Evolutionary conservation across 176 grass and related monocot genomes (phyloP).

Genomic region (Zizania latifolia): DNA sequence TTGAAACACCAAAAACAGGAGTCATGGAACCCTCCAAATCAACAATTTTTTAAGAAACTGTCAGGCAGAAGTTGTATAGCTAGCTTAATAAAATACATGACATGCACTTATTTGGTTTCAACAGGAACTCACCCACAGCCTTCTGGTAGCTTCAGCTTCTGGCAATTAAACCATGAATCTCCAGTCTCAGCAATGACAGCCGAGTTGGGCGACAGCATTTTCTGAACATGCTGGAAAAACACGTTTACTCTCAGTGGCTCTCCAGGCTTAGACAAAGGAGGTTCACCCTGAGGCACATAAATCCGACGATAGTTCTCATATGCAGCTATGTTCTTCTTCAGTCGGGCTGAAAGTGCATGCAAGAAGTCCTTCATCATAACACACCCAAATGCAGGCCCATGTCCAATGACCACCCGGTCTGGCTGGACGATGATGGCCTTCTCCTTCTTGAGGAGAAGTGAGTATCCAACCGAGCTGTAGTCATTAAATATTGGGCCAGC

Average conservation of each 20-base stretch:
- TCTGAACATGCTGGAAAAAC: conserved; percentile 46
- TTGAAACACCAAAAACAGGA: neutral
- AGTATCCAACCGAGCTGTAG: conserved; percentile 62
- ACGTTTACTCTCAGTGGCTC: conserved; percentile 56
- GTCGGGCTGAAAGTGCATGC: conserved; percentile 23
- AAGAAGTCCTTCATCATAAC: conserved; percentile 53
- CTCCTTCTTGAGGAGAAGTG: conserved; percentile 45
- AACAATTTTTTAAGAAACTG: neutral
- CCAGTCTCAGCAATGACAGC: conserved; percentile 53
- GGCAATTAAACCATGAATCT: conserved; percentile 64
- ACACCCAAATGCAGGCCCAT: conserved; percentile 62
- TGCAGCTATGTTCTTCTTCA: conserved; percentile 45
- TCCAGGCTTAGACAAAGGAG: conserved; percentile 12
- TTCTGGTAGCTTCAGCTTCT: conserved; percentile 52
- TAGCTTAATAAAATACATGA: neutral
- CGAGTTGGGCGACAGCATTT: conserved; percentile 33
- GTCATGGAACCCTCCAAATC: neutral
- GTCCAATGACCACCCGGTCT: conserved; percentile 36
- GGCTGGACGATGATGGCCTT: conserved; percentile 52
- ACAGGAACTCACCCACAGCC: conserved; percentile 46
- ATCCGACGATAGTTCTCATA: conserved; percentile 43
- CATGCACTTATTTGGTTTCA: neutral
- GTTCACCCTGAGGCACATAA: conserved; percentile 42
- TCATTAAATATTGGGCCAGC: conserved; percentile 56
- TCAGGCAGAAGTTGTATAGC: neutral